phyloP scores from a whole-genome alignment of 179 eudicot genomes.

The Sideroxylon spinosum region DNA sequence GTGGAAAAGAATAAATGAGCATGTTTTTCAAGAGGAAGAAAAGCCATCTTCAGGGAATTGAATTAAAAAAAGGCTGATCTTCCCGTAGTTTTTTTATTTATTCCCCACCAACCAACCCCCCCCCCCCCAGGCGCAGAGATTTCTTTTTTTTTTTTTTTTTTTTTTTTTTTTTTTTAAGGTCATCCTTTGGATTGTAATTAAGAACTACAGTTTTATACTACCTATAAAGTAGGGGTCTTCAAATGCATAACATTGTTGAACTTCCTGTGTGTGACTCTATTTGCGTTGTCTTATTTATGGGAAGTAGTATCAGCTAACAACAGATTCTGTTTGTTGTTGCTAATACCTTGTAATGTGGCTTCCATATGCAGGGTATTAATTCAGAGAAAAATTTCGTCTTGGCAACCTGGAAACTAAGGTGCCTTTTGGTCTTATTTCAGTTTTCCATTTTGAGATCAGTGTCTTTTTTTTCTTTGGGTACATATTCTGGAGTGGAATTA shows the following conservation, averaged over 20 bases:
- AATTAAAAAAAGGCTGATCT: background rate
- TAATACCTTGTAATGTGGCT: background rate
- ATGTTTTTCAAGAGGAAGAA: background rate
- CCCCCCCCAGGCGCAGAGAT: too few relatives aligned
- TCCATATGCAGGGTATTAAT: conserved; percentile 42
- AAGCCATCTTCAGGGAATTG: background rate
- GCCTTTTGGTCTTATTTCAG: conserved; percentile 14
- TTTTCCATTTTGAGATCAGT: conserved; percentile 1
- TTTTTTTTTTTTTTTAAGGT: background rate
- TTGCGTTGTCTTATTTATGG: background rate
- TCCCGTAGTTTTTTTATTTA: too few relatives aligned
- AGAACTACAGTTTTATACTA: background rate
- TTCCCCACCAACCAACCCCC: too few relatives aligned
- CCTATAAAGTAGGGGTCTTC: background rate
- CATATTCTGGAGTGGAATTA: background rate
- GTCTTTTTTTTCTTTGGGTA: background rate
- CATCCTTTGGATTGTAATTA: background rate
- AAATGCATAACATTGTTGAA: background rate
- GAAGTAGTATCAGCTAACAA: background rate
- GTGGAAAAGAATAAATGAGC: background rate
- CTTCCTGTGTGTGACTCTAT: background rate
- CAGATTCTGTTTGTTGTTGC: background rate
- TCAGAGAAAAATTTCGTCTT: conserved; percentile 34
- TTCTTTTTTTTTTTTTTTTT: background rate
- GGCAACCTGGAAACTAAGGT: conserved; percentile 85